phyloP scores from a whole-genome alignment of 1,284 basidiomycete genomes.

The Cerioporus squamosus region DNA sequence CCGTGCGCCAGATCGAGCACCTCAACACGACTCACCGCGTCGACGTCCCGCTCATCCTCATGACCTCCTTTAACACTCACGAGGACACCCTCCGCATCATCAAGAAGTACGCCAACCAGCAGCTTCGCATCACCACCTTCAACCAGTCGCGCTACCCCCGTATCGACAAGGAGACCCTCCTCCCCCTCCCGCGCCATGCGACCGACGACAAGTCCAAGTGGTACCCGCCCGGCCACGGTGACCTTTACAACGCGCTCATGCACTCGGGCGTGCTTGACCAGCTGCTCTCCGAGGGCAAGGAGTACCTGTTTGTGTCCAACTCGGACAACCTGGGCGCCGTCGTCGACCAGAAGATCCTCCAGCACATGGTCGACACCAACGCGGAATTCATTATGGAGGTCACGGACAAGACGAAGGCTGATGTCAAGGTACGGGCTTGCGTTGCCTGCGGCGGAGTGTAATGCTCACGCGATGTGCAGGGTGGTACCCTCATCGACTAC shows the following conservation, averaged over 20 bases:
- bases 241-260: conserved; percentile 91
- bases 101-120: conserved; percentile 99
- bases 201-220: conserved; percentile 95
- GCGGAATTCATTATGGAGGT: conserved; percentile 99
- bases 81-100: conserved; percentile 97
- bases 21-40: conserved; percentile 74
- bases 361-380: conserved; percentile 89
- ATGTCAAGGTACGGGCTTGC: conserved; percentile 74
- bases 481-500: conserved; percentile 98
- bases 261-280: conserved; percentile 98
- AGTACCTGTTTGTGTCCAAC: conserved; percentile 99
- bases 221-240: conserved; percentile 99
- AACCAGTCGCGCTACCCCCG: conserved; percentile 99
- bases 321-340: conserved; percentile 99
- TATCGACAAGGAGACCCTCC: conserved; percentile 93
- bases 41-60: conserved; percentile 97
- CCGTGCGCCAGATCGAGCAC: conserved; percentile 95
- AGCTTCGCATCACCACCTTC: conserved; percentile 94
- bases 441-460: background rate
- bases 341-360: conserved; percentile 84
- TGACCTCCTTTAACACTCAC: conserved; percentile 99
- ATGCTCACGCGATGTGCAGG: conserved; percentile 45
- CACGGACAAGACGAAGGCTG: conserved; percentile 99
- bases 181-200: conserved; percentile 87
- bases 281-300: conserved; percentile 94